Conservation (phyloP, 2,329 filamentous ascomycete genomes). For the Periconia sp. region DNA sequence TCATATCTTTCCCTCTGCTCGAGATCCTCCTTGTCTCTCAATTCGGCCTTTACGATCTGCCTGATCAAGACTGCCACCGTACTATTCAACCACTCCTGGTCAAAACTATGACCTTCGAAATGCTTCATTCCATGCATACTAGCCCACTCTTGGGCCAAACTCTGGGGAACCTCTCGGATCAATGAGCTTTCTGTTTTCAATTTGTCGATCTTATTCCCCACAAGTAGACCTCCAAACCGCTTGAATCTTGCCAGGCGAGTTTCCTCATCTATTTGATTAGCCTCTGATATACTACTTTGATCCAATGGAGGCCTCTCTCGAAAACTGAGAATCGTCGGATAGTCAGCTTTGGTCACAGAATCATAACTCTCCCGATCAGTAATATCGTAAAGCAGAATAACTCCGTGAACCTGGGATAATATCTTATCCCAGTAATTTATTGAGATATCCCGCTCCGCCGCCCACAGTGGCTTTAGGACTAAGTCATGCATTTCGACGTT, state of each 20-base stretch:
- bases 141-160: slow-evolving; percentile 26
- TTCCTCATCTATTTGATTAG: background rate
- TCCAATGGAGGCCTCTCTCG: background rate
- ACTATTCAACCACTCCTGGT: slow-evolving; percentile 10
- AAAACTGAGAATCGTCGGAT: background rate
- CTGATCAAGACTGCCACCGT: slow-evolving; percentile 18
- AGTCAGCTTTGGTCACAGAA: slow-evolving; percentile 18
- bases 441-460: slow-evolving; percentile 3
- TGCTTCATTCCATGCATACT: slow-evolving; percentile 21
- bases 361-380: slow-evolving; percentile 24
- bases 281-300: background rate
- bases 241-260: slow-evolving; percentile 6
- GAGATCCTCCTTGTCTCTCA: slow-evolving; percentile 11
- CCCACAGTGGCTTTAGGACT: slow-evolving; percentile 16
- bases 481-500: slow-evolving; percentile 22
- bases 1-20: background rate
- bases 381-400: slow-evolving; percentile 35
- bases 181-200: background rate
- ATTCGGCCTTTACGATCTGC: slow-evolving; percentile 10
- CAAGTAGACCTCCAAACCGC: slow-evolving; percentile 30
- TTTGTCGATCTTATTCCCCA: slow-evolving; percentile 29
- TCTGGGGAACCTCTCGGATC: slow-evolving; percentile 16
- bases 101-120: slow-evolving; percentile 20
- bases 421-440: slow-evolving; percentile 8
- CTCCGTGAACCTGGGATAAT: slow-evolving; percentile 17